These are phyloP conservation scores for Penicillium argentinense DNA, from an alignment of 495 filamentous ascomycete species.

Conservation along the genomic window DNA sequence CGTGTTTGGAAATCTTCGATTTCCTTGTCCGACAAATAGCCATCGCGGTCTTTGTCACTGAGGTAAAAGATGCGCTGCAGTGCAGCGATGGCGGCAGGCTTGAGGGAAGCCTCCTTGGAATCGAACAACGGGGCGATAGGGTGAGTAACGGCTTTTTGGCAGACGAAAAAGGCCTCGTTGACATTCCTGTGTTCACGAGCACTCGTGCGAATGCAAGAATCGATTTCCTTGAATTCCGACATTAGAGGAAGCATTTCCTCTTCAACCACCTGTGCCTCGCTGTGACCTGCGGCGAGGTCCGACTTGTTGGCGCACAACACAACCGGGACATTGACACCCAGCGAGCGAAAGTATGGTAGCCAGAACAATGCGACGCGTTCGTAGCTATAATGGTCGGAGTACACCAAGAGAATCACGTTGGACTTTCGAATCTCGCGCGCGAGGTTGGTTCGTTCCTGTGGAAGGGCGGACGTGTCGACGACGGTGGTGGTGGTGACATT, in stretches of 20 bases:
- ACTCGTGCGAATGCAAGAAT: constrained; percentile 94
- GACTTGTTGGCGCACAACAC: constrained; percentile 97
- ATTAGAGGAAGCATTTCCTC: constrained; percentile 99
- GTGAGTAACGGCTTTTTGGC: constrained; percentile 97
- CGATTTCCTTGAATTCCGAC: constrained; percentile 98
- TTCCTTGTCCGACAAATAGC: constrained; percentile 87
- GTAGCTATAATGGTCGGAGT: constrained; percentile 98
- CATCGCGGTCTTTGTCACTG: constrained; percentile 94
- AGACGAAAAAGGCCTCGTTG: constrained; percentile 95
- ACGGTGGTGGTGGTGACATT: constrained; percentile 95
- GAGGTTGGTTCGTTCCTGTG: constrained; percentile 84
- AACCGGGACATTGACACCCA: constrained; percentile 98
- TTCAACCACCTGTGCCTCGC: constrained; percentile 77
- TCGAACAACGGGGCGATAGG: constrained; percentile 96
- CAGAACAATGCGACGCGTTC: constrained; percentile 95
- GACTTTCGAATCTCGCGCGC: constrained; percentile 93
- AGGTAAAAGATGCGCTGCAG: constrained; percentile 90
- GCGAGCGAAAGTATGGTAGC: constrained; percentile 94
- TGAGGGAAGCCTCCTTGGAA: constrained; percentile 85
- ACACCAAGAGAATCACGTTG: constrained; percentile 96
- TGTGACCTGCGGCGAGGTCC: constrained; percentile 70
- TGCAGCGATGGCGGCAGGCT: constrained; percentile 83
- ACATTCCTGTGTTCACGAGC: constrained; percentile 94
- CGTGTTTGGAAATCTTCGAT: constrained; percentile 86
- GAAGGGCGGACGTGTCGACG: constrained; percentile 93